Evolutionary conservation across 2,329 filamentous ascomycete genomes (phyloP), one percentile per base, ranked within the genome.

Genomic region (Sarocladium kiliense): DNA sequence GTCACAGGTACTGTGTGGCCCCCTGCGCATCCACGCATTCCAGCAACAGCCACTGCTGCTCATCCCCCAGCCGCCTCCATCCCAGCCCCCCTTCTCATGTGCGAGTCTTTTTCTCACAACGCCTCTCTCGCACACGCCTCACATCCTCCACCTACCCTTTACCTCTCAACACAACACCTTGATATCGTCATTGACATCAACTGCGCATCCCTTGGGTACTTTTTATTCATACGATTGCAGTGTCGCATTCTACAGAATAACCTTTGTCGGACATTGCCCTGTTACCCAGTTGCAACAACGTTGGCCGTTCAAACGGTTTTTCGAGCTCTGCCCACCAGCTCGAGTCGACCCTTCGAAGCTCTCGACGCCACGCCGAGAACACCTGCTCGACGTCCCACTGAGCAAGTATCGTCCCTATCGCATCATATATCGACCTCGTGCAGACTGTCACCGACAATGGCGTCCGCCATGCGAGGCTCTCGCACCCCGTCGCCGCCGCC

Each of bases 401-500:
- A 57, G 39, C 55, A 36, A 19, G 51, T 56, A 11, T 54, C 30
- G 19, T 56, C 57, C 41, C 55, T 53, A 36, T 50, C 57, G 16
- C 53, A 55, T 25, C 55, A 39, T 21, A 44, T 30, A 53, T 57
- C 45, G 21, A 47, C 53, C 23, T 11, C 27, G 3, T 57, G 53
- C 47, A 9, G 27, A 7, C 11, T 36, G 19, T 34, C 30, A 51
- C 47, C 27, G 26, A 51, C 27, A 34, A 51, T 51, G 47, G 47
- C 47, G 36, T 34, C 47, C 26, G 19, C 47, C 47, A 51, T 51
- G 47, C 47, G 47, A 51, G 47, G 61, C 55, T 63, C 78, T 54
- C 69, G 75, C 54, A 88, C 86, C 42, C 86, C 87, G 60, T 81
- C 85, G 53, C 84, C 82, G 59, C 75, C 81, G 36, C 69, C 74